Evolutionary conservation across 2,329 filamentous ascomycete genomes (phyloP), one percentile per base, ranked within the genome.

Genomic region (Penicillium janthinellum): DNA sequence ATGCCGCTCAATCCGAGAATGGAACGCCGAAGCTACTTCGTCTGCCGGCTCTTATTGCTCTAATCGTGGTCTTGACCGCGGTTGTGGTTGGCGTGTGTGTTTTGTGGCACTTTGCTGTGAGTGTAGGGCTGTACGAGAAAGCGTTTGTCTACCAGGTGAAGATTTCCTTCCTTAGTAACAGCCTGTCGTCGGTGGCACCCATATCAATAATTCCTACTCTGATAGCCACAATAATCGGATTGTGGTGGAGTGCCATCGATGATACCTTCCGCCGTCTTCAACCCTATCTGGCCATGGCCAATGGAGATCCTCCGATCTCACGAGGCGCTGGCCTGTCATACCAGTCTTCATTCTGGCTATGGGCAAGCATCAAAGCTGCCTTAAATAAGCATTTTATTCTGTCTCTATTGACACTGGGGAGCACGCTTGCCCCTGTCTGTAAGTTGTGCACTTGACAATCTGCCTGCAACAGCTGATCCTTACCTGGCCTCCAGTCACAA

Each of bases 221-320:
- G 1, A 54, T 66, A 11, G 61, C 64, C 4, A 53, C 48, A 2
- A n/a, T 14, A 0, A 41, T 66, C 53, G 64, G 64, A 17, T n/a
- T 66, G 3, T 66, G 64, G 64, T 66, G 64, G 64, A 49, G 62
- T 39, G 59, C 64, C 20, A 60, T 66, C 0, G 64, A 66, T 34
- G 64, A 64, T 3, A 64, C 56, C 15, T 61, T 66, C 20, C 61
- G 64, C 22, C 61, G 58, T 2, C 50, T 65, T 1, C 54, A 58
- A 5, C 64, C 64, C 2, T 66, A 48, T 50, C n/a, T 65, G 1
- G 14, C 55, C 4, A 64, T 65, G 64, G 48, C 61, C 0, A 52
- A 59, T 2, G 12, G 22, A 1, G 50, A 54, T 34, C 58, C 57
- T 1, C 42, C 39, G 5, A 22, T 45, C 12, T 15, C 5, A 2